Evolutionary conservation across 345 rosid species (phyloP).

Genomic region (Draba incana): DNA sequence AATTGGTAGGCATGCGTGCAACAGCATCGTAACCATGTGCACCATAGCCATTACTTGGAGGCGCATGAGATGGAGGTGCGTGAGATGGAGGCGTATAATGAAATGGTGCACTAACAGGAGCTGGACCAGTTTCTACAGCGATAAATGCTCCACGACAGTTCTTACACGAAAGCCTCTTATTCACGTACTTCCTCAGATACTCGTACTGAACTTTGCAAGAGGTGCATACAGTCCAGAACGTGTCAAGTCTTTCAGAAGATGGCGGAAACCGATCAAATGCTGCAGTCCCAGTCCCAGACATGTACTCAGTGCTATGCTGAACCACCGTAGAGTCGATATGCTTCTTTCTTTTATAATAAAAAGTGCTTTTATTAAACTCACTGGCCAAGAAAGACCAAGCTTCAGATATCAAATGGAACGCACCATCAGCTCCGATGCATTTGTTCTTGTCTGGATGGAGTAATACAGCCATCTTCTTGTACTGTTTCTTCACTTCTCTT

Average conservation of each 20-base stretch:
- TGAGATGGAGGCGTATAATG: slow-evolving; percentile 67
- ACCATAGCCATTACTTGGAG: slow-evolving; percentile 60
- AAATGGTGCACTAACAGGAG: slow-evolving; percentile 77
- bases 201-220: slow-evolving; percentile 98
- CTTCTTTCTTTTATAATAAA: slow-evolving; percentile 64
- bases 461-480: slow-evolving; percentile 85
- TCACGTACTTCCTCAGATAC: slow-evolving; percentile 93
- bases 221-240: slow-evolving; percentile 98
- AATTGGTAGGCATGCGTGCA: slow-evolving; percentile 68
- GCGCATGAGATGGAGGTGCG: slow-evolving; percentile 53
- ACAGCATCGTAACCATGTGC: slow-evolving; percentile 69
- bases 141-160: slow-evolving; percentile 94
- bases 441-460: slow-evolving; percentile 90
- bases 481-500: slow-evolving; percentile 88
- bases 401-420: slow-evolving; percentile 91
- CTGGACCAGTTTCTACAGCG: slow-evolving; percentile 84
- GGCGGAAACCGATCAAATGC: slow-evolving; percentile 55
- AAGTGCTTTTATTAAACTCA: slow-evolving; percentile 65
- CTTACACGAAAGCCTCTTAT: slow-evolving; percentile 96
- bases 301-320: slow-evolving; percentile 47
- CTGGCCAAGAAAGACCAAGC: slow-evolving; percentile 88
- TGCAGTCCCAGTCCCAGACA: slow-evolving; percentile 48
- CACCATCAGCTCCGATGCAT: slow-evolving; percentile 93
- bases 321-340: slow-evolving; percentile 52
- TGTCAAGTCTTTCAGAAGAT: slow-evolving; percentile 69